Percentiles rank a stretch among this genome's conserved stretches.
Evolutionary conservation across 805 yeast genomes (phyloP).

Genomic region (Candida coleopterorum): DNA sequence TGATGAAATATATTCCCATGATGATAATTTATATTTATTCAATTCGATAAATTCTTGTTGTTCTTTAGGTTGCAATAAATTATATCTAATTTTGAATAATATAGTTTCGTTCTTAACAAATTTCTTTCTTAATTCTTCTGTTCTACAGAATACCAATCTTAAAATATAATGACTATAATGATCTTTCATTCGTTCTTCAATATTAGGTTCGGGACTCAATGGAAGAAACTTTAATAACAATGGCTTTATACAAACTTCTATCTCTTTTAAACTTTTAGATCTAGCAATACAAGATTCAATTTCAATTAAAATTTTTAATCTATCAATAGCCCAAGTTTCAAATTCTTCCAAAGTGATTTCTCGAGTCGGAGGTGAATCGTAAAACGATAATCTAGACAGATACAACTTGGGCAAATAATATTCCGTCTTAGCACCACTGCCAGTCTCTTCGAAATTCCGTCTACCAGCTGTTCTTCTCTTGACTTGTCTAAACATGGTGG

Average conservation of each 20-base stretch:
- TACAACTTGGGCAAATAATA: constrained; percentile 30
- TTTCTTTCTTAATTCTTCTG: constrained; percentile 74
- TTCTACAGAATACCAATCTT: constrained; percentile 84
- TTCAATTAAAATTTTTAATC: constrained; percentile 77
- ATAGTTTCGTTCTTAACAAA: constrained; percentile 73
- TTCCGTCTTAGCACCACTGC: constrained; percentile 23
- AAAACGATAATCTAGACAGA: constrained; percentile 64
- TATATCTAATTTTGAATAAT: constrained; percentile 71
- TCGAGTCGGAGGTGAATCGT: constrained; percentile 68
- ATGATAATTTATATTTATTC: constrained; percentile 52
- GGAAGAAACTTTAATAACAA: constrained; percentile 64
- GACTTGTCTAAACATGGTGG: constrained; percentile 62
- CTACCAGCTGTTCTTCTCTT: constrained; percentile 73
- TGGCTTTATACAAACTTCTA: constrained; percentile 62
- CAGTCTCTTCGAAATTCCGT: constrained; percentile 49
- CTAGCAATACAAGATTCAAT: constrained; percentile 72
- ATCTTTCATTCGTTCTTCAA: constrained; percentile 74
- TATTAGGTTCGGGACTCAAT: constrained; percentile 25
- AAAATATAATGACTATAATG: constrained; percentile 88
- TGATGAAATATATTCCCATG: constrained; percentile 63
- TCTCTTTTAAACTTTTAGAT: constrained; percentile 59
- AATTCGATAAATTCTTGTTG: constrained; percentile 65
- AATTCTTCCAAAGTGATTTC: constrained; percentile 91
- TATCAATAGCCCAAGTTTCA: constrained; percentile 93
- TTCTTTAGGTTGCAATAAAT: constrained; percentile 56